phyloP scores from a whole-genome alignment of 805 yeast species.

The Sugiyamaella boreocaroliniensis region DNA sequence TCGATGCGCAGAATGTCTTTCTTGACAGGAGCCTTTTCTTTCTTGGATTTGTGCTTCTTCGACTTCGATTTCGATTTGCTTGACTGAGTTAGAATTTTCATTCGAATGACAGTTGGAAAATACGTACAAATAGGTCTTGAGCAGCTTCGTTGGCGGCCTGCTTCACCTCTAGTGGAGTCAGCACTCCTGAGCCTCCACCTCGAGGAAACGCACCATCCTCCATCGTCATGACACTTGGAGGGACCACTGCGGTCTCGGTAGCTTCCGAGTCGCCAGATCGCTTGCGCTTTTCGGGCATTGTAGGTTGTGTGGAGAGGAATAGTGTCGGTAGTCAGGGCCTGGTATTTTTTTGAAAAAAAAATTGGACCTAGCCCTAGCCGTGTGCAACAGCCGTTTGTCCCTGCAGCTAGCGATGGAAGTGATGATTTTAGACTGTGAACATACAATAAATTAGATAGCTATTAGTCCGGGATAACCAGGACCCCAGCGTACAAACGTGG shows the following conservation, averaged over 20 bases:
- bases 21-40: constrained; percentile 24
- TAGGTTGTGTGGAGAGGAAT: neutral
- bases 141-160: constrained; percentile 91
- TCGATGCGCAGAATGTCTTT: constrained; percentile 46
- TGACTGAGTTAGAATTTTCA: constrained; percentile 13
- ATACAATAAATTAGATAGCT: too few relatives aligned
- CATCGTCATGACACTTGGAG: constrained; percentile 10
- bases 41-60: constrained; percentile 21
- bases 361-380: neutral
- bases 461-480: too few relatives aligned
- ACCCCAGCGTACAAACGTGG: too few relatives aligned
- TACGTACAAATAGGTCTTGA: constrained; percentile 59
- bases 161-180: constrained; percentile 85
- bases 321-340: neutral
- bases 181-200: constrained; percentile 65
- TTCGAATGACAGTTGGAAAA: neutral
- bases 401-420: neutral
- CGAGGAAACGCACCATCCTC: constrained; percentile 75
- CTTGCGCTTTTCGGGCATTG: constrained; percentile 7
- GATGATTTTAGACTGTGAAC: neutral
- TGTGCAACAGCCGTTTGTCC: neutral
- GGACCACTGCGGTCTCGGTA: neutral
- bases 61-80: constrained; percentile 18
- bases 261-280: constrained; percentile 1
- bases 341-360: neutral